Conservation (phyloP, 306 rosid genomes). For the Castanea mollissima region DNA sequence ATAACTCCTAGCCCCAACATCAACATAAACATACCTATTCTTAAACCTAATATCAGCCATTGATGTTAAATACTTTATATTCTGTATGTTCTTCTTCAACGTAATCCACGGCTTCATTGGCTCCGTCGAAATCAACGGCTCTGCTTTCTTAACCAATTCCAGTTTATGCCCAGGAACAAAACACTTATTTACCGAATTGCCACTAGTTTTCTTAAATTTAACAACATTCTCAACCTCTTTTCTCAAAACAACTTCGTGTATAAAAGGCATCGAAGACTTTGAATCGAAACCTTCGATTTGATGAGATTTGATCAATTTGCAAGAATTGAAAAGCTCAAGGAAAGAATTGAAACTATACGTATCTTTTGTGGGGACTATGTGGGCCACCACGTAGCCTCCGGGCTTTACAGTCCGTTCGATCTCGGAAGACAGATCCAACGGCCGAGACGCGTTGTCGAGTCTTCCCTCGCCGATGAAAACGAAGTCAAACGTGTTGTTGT, state of each 20-base stretch:
- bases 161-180: constrained; percentile 68
- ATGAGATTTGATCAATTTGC: constrained; percentile 59
- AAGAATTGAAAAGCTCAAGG: constrained; percentile 75
- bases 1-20: constrained; percentile 94
- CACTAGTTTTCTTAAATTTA: constrained; percentile 17
- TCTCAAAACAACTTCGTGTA: constrained; percentile 71
- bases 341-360: constrained; percentile 89
- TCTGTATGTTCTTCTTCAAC: constrained; percentile 72
- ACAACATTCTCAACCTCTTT: constrained; percentile 45
- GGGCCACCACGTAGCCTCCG: constrained; percentile 87
- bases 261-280: constrained; percentile 42
- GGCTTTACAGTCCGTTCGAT: constrained; percentile 68
- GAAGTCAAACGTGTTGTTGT: constrained; percentile 56
- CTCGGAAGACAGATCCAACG: constrained; percentile 66
- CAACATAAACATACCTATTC: constrained; percentile 77
- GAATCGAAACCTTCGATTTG: constrained; percentile 64
- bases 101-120: constrained; percentile 95
- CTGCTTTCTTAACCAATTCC: constrained; percentile 65
- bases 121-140: constrained; percentile 70
- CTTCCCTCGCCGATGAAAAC: constrained; percentile 67
- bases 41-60: constrained; percentile 88
- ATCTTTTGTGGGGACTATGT: constrained; percentile 61
- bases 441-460: constrained; percentile 45
- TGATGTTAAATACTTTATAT: constrained; percentile 72
- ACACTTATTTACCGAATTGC: constrained; percentile 48